Conservation (phyloP, 257 asterid species). For the Salvia splendens region DNA sequence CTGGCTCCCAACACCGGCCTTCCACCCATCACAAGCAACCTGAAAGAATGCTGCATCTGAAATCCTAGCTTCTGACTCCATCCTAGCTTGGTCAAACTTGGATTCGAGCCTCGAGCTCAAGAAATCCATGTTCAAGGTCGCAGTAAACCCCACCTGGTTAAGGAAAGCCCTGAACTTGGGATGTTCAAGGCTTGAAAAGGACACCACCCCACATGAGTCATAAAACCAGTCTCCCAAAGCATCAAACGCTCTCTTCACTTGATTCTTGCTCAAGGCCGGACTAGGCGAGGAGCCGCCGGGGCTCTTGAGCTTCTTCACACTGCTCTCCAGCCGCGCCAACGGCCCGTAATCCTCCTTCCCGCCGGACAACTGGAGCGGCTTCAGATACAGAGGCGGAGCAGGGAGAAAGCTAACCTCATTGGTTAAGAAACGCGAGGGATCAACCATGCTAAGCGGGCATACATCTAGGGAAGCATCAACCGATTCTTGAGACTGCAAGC, state of each 20-base stretch:
- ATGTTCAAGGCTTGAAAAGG: slow-evolving; percentile 70
- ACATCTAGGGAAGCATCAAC: slow-evolving; percentile 45
- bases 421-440: slow-evolving; percentile 34
- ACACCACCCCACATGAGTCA: slow-evolving; percentile 62
- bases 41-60: slow-evolving; percentile 78
- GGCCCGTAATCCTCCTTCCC: slow-evolving; percentile 83
- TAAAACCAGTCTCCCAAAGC: slow-evolving; percentile 76
- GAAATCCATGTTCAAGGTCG: slow-evolving; percentile 51
- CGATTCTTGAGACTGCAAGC: slow-evolving; percentile 40
- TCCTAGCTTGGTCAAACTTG: slow-evolving; percentile 63
- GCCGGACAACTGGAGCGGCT: slow-evolving; percentile 61
- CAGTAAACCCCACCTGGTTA: slow-evolving; percentile 70
- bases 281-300: slow-evolving; percentile 60
- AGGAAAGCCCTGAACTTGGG: slow-evolving; percentile 81
- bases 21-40: slow-evolving; percentile 75
- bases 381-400: slow-evolving; percentile 32
- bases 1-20: slow-evolving; percentile 45
- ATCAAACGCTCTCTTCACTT: slow-evolving; percentile 55
- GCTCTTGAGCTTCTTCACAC: slow-evolving; percentile 78
- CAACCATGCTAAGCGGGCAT: slow-evolving; percentile 45
- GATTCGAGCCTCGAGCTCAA: slow-evolving; percentile 60
- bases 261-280: slow-evolving; percentile 55
- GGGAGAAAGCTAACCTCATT: slow-evolving; percentile 1
- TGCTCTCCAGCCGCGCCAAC: slow-evolving; percentile 71
- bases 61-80: slow-evolving; percentile 61